Conservation (phyloP, 305 asterid genomes). For the Fraxinus angustifolia region DNA sequence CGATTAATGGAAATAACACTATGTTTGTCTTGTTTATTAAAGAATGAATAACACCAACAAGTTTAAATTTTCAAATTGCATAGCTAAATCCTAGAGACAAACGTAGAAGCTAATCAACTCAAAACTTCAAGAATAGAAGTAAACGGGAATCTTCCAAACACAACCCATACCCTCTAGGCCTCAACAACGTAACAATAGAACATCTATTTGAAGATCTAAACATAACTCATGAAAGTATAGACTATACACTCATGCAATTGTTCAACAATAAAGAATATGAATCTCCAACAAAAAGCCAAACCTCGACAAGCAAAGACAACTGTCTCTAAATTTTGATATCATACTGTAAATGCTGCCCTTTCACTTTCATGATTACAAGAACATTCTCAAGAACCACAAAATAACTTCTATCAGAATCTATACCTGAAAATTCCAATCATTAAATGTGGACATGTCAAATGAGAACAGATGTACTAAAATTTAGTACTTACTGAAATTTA, state of each 20-base stretch:
- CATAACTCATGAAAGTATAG: background rate
- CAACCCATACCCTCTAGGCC: background rate
- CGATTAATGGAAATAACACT: background rate
- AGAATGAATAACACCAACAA: background rate
- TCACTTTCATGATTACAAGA: background rate
- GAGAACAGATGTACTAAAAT: constrained; percentile 7
- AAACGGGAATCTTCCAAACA: background rate
- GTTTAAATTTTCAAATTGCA: background rate
- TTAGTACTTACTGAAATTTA: background rate
- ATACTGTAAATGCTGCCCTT: background rate
- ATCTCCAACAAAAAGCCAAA: background rate
- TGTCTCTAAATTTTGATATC: background rate
- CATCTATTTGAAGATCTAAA: background rate
- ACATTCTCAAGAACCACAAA: background rate
- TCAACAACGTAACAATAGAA: background rate
- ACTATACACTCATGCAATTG: background rate
- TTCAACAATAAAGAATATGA: background rate
- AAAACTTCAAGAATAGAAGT: constrained; percentile 5
- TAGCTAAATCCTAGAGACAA: background rate
- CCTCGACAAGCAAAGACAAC: constrained; percentile 1
- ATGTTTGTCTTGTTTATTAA: background rate
- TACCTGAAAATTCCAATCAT: background rate
- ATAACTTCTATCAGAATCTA: constrained; percentile 19
- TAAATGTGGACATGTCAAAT: background rate
- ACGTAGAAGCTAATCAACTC: background rate